Conservation (phyloP, 2,329 filamentous ascomycete species). For the Escovopsis weberi region DNA sequence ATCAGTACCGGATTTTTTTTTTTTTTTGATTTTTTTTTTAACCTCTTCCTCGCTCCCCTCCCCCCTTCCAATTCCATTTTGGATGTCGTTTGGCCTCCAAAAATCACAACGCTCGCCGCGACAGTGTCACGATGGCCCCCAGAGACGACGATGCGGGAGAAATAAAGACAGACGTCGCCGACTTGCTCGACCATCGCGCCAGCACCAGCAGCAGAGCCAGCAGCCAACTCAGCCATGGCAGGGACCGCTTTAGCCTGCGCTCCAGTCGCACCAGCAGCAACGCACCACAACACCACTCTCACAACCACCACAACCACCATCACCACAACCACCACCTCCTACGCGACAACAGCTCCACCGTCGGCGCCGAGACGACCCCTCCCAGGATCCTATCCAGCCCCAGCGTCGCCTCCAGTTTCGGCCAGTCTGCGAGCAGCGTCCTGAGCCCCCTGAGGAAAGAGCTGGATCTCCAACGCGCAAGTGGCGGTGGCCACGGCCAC, state of each 20-base stretch:
- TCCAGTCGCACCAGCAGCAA: constrained; percentile 7
- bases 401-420: constrained; percentile 20
- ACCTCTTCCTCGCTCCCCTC: too few species aligned
- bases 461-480: constrained; percentile 7
- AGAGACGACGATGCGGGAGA: constrained; percentile 4
- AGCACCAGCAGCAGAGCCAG: constrained; percentile 6
- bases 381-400: constrained; percentile 19
- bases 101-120: background rate
- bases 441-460: constrained; percentile 19
- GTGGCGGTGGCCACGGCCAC: constrained; percentile 2
- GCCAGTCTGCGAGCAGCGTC: constrained; percentile 14
- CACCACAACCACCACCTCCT: background rate
- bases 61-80: too few species aligned
- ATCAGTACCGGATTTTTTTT: too few species aligned
- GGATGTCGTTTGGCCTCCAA: background rate
- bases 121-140: constrained; percentile 1
- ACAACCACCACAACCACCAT: too few species aligned
- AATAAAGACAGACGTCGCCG: constrained; percentile 2
- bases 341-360: constrained; percentile 3
- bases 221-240: constrained; percentile 1
- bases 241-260: constrained; percentile 6
- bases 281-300: background rate
- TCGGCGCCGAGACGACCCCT: constrained; percentile 4
- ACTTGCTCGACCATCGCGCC: constrained; percentile 8
- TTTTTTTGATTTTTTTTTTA: too few species aligned